phyloP scores from a whole-genome alignment of 2,329 filamentous ascomycete genomes.

The Raffaelea albimanens region DNA sequence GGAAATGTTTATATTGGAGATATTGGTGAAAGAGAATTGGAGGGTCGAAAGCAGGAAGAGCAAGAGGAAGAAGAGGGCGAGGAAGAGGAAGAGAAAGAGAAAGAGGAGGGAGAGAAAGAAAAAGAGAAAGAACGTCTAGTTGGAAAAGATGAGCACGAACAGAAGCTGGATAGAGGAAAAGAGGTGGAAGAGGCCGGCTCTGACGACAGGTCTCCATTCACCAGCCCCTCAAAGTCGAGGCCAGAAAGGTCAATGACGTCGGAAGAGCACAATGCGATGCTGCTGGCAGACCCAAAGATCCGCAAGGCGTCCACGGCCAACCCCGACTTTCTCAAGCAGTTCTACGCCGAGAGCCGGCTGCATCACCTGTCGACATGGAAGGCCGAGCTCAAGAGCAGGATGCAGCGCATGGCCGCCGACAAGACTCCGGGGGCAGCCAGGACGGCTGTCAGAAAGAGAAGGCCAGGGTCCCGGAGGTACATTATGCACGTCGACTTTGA shows the following conservation, averaged over 20 bases:
- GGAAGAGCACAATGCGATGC: slow-evolving; percentile 82
- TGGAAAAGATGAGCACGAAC: no score
- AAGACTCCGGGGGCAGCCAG: slow-evolving; percentile 34
- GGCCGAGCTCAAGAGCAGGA: slow-evolving; percentile 78
- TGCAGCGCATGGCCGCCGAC: slow-evolving; percentile 72
- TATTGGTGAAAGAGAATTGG: no score
- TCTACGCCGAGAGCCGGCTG: slow-evolving; percentile 86
- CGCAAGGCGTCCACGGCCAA: slow-evolving; percentile 87
- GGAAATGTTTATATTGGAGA: no score
- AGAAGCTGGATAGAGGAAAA: neutral
- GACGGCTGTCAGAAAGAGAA: slow-evolving; percentile 28
- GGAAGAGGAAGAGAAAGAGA: no score
- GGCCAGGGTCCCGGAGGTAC: slow-evolving; percentile 62
- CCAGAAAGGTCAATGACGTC: slow-evolving; percentile 50
- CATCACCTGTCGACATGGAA: slow-evolving; percentile 98
- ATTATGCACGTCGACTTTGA: slow-evolving; percentile 97
- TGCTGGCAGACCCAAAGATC: slow-evolving; percentile 76
- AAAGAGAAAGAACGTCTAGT: no score
- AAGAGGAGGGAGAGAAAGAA: neutral
- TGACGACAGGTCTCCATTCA: no score
- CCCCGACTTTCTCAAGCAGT: slow-evolving; percentile 87
- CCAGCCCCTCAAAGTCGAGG: neutral
- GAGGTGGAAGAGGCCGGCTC: neutral
- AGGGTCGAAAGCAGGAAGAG: neutral
- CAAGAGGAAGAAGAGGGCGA: neutral